Evolutionary conservation across 768 basidiomycete genomes (phyloP).

Genomic region (Tylopilus balloui): DNA sequence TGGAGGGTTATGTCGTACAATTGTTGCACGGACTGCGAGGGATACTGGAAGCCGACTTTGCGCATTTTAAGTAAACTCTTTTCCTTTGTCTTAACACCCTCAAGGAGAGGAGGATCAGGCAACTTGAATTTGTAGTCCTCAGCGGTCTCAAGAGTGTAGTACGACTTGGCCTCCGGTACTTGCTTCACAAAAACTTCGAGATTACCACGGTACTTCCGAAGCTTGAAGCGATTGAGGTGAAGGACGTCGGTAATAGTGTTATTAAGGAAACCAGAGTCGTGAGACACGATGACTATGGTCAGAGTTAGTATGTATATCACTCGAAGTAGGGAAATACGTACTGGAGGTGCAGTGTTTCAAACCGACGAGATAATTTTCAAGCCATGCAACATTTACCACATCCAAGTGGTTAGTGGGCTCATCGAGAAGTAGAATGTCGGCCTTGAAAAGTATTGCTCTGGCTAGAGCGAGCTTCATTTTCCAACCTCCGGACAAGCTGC

Average conservation of each 20-base stretch:
- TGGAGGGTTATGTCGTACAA: conserved; percentile 93
- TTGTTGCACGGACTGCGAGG: conserved; percentile 79
- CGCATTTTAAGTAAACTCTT: conserved; percentile 97
- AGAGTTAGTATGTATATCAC: conserved; percentile 6
- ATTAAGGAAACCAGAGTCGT: conserved; percentile 97
- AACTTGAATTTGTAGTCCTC: conserved; percentile 99
- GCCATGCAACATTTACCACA: conserved; percentile 96
- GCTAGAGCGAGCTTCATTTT: conserved; percentile 99
- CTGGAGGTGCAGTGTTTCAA: conserved; percentile 91
- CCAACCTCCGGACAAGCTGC: conserved; percentile 95
- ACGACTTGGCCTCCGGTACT: conserved; percentile 96
- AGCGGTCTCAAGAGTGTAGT: conserved; percentile 92
- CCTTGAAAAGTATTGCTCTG: conserved; percentile 96
- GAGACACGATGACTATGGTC: conserved; percentile 83
- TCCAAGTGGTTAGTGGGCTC: conserved; percentile 98
- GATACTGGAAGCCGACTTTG: conserved; percentile 96
- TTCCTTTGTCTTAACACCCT: conserved; percentile 99
- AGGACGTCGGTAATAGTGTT: conserved; percentile 97
- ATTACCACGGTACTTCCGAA: conserved; percentile 92
- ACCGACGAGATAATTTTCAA: conserved; percentile 86
- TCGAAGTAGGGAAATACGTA: conserved; percentile 34
- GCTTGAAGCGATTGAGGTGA: conserved; percentile 97
- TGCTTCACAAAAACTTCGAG: conserved; percentile 90
- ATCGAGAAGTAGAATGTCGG: conserved; percentile 93
- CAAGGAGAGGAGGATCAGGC: conserved; percentile 92